Percentiles rank a stretch among this genome's conserved stretches.
These are phyloP conservation scores for Dalechampia spathulata DNA, from an alignment of 441 rosid genomes.

Conservation along the genomic window DNA sequence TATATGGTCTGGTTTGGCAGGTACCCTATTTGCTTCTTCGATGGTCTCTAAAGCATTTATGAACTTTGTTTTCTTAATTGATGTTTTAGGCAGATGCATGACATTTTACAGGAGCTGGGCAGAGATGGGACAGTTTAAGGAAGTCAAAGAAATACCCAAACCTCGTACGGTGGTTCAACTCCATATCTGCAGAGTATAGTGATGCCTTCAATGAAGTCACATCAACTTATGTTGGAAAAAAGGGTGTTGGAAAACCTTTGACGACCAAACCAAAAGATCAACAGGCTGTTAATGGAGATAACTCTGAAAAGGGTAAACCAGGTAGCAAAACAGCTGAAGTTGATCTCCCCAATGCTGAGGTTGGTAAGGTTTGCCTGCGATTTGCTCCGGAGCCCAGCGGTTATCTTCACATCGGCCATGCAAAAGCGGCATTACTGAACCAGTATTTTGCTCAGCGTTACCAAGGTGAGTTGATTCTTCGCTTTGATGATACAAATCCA, in stretches of 20 bases:
- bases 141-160: constrained; percentile 80
- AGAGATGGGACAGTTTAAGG: constrained; percentile 88
- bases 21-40: constrained; percentile 23
- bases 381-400: constrained; percentile 98
- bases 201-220: constrained; percentile 44
- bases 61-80: not conserved
- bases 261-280: constrained; percentile 38
- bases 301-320: constrained; percentile 51
- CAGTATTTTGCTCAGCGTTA: constrained; percentile 79
- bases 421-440: constrained; percentile 86
- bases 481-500: constrained; percentile 82
- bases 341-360: constrained; percentile 73
- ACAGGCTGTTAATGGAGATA: constrained; percentile 31
- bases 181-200: constrained; percentile 47
- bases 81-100: not conserved
- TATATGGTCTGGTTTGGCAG: constrained; percentile 83
- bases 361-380: constrained; percentile 67
- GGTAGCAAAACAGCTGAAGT: constrained; percentile 39
- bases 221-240: constrained; percentile 46
- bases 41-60: not conserved
- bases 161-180: constrained; percentile 77
- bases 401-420: constrained; percentile 88
- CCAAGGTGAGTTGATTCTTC: constrained; percentile 69
- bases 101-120: constrained; percentile 52
- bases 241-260: constrained; percentile 44